Percentiles rank a stretch among this genome's conserved stretches.
These are phyloP conservation scores for Psilocybe subaeruginosa DNA, from an alignment of 768 basidiomycete species.

Conservation along the genomic window DNA sequence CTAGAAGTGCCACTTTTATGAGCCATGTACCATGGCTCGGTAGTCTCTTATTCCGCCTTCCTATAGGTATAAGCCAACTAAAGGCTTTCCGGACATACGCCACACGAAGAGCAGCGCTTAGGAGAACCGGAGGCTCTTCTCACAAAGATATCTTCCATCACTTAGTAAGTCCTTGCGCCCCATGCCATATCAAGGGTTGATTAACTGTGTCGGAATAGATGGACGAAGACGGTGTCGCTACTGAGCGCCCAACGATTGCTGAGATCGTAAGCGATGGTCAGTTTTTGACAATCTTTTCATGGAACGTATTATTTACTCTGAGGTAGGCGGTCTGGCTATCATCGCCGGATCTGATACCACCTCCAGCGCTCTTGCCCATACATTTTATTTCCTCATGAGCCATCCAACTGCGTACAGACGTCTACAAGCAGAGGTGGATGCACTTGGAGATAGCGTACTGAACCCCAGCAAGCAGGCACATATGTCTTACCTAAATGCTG, in stretches of 20 bases:
- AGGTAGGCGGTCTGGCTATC: conserved; percentile 28
- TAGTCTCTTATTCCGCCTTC: background rate
- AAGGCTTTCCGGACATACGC: background rate
- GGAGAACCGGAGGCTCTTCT: background rate
- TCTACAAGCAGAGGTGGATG: conserved; percentile 31
- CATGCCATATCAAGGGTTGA: background rate
- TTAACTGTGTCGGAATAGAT: background rate
- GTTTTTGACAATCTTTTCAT: background rate
- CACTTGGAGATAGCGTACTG: conserved; percentile 14
- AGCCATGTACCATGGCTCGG: background rate
- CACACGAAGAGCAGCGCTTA: background rate
- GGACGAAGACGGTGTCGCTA: conserved; percentile 18
- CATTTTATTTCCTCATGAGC: conserved; percentile 28
- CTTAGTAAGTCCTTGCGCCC: conserved; percentile 21
- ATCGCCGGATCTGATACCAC: conserved; percentile 35
- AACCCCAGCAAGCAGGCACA: conserved; percentile 22
- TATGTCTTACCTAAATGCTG: conserved; percentile 32
- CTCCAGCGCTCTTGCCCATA: conserved; percentile 22
- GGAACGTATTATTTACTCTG: conserved; percentile 12
- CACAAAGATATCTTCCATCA: conserved; percentile 31
- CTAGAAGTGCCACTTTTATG: background rate
- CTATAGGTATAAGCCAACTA: background rate
- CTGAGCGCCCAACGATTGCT: conserved; percentile 5
- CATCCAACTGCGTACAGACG: conserved; percentile 24
- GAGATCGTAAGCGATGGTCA: background rate